Evolutionary conservation across 345 rosid species (phyloP).

Genomic region (Brassica rapa): DNA sequence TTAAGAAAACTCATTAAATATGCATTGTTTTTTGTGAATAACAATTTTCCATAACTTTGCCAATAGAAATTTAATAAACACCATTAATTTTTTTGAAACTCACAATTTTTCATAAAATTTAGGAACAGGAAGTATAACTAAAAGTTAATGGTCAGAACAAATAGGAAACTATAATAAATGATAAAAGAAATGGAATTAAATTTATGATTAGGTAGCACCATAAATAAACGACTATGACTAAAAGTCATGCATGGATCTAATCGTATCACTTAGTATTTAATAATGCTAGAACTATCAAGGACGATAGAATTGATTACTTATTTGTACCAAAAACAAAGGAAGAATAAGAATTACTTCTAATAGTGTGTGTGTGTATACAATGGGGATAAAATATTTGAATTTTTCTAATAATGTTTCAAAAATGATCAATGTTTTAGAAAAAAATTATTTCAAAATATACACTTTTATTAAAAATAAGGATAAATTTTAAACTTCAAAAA

Average conservation of each 20-base stretch:
- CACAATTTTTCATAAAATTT: no score
- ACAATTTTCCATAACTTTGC: no score
- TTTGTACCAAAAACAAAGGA: neutral
- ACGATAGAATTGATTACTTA: constrained; percentile 20
- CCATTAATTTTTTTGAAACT: no score
- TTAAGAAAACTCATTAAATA: no score
- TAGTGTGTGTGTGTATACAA: neutral
- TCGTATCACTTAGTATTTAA: constrained; percentile 2
- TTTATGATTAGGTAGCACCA: constrained; percentile 16
- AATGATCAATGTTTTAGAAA: no score
- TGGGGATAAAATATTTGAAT: neutral
- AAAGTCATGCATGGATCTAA: constrained; percentile 26
- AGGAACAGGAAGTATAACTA: neutral
- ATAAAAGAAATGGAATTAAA: neutral
- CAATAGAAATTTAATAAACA: no score
- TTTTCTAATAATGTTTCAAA: no score
- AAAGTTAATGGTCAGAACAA: neutral
- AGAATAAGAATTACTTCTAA: neutral
- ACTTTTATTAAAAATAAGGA: neutral
- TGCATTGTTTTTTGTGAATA: no score
- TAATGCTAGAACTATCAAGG: constrained; percentile 6
- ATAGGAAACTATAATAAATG: neutral
- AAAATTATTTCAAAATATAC: no score
- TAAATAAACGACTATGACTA: constrained; percentile 20
- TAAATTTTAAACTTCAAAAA: no score